Evolutionary conservation across 2,329 filamentous ascomycete species (phyloP), one percentile per base, ranked within the genome.

Genomic region (Zymoseptoria passerinii): DNA sequence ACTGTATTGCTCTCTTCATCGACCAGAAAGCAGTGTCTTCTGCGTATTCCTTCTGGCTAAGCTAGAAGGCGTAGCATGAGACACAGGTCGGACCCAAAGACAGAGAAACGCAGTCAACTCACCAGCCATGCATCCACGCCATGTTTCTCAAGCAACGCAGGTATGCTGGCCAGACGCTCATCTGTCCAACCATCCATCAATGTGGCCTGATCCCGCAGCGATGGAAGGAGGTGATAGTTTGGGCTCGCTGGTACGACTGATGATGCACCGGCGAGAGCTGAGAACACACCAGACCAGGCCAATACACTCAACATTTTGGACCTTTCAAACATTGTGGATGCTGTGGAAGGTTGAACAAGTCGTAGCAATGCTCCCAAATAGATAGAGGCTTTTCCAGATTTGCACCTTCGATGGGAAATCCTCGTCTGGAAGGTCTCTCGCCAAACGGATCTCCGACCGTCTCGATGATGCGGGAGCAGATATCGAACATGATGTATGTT

Each of bases 1-100:
- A 65, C 40, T 64, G 63, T 9, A 28, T 54, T 8, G 63, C 61
- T n/a, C 56, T 35, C 52, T 64, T 66, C 53, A 63, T 58, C 16
- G 62, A 65, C 64, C 64, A 64, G 62, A 66, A 66, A 2, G 59
- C 55, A 3, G 62, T 66, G 52, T 66, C 64, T 53, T 66, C 61
- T 10, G 61, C 62, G 35, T 66, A 63, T 49, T 66, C 64, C 20
- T 58, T 58, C 54, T 64, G 64, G n/a, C 53, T 58, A 53, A 62
- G 55, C 61, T 64, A 18, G 10, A n/a, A 8, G 1, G 27, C 8
- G 9, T 35, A 23, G 20, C 8, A 20, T 50, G 6, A 20, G 19
- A 44, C 16, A 28, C n/a, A 27, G 27, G 40, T 20, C 18, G 13
- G 16, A 10, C 8, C 23, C 23, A 16, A 50, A 1, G 16, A 44